A percentile compares a stretch with the other conserved stretches of the same genome.
phyloP scores from a whole-genome alignment of 1,139 yeast genomes.

The Magnusiomyces clavatus region DNA sequence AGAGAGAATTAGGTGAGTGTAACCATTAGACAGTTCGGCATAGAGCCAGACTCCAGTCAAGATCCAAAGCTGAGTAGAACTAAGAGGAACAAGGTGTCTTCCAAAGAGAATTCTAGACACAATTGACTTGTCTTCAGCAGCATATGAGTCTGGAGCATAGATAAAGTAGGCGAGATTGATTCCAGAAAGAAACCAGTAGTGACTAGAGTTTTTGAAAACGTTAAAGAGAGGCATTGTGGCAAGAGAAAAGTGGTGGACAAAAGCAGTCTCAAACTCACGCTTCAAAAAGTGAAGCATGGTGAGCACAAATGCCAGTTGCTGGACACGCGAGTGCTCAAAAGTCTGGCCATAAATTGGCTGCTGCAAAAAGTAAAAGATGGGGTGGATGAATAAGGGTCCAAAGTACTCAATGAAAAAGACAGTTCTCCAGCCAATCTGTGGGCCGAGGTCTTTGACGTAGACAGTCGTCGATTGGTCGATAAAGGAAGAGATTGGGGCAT shows the following conservation, averaged over 20 bases:
- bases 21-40: constrained; percentile 65
- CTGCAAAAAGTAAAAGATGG: constrained; percentile 48
- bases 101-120: constrained; percentile 25
- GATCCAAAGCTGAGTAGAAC: constrained; percentile 17
- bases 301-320: constrained; percentile 45
- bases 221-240: constrained; percentile 89
- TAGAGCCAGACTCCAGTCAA: constrained; percentile 43
- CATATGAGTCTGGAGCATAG: constrained; percentile 50
- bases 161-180: constrained; percentile 58
- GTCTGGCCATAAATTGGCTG: constrained; percentile 30
- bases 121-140: constrained; percentile 18
- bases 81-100: constrained; percentile 20
- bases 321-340: constrained; percentile 43
- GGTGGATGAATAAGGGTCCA: constrained; percentile 81
- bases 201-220: constrained; percentile 79
- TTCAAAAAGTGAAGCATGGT: constrained; percentile 71
- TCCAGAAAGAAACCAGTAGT: constrained; percentile 89
- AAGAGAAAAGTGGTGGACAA: constrained; percentile 75
- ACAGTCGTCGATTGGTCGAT: constrained; percentile 27
- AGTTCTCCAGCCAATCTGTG: constrained; percentile 86
- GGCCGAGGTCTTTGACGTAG: constrained; percentile 82
- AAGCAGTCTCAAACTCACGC: constrained; percentile 80
- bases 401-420: constrained; percentile 81
- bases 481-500: constrained; percentile 30
- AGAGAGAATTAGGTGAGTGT: constrained; percentile 57